A percentile compares a stretch with the other conserved stretches of the same genome.
Conservation (phyloP, 257 asterid species). For the Cruciata laevipes region DNA sequence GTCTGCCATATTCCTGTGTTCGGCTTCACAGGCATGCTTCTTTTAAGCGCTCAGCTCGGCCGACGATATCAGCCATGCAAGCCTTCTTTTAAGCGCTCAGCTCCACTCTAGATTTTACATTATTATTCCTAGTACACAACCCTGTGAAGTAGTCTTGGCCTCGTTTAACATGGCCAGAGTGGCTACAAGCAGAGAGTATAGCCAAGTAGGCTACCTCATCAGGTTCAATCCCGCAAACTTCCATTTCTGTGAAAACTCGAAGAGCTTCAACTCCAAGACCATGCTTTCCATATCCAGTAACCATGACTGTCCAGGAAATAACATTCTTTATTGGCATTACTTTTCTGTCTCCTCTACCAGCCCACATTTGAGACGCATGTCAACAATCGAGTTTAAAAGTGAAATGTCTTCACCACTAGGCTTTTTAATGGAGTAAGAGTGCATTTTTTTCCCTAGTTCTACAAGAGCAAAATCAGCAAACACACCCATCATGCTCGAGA, state of each 20-base stretch:
- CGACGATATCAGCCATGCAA: slow-evolving; percentile 57
- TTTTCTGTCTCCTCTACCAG: slow-evolving; percentile 41
- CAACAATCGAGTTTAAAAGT: slow-evolving; percentile 39
- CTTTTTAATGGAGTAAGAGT: slow-evolving; percentile 35
- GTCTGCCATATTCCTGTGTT: slow-evolving; percentile 59
- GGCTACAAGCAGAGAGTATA: slow-evolving; percentile 59
- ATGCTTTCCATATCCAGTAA: slow-evolving; percentile 47
- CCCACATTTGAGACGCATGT: slow-evolving; percentile 67
- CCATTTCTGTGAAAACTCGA: slow-evolving; percentile 44
- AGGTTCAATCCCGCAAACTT: slow-evolving; percentile 32
- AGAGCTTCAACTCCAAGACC: slow-evolving; percentile 54
- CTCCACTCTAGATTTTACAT: slow-evolving; percentile 43
- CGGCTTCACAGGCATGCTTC: slow-evolving; percentile 60
- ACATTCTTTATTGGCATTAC: slow-evolving; percentile 35
- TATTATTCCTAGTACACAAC: slow-evolving; percentile 27
- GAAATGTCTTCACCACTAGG: slow-evolving; percentile 38
- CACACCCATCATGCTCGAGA: slow-evolving; percentile 44
- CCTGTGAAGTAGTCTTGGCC: slow-evolving; percentile 39
- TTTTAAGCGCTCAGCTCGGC: slow-evolving; percentile 44
- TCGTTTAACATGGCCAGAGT: slow-evolving; percentile 53
- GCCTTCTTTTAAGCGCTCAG: too few relatives aligned
- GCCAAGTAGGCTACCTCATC: slow-evolving; percentile 55
- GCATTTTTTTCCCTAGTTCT: slow-evolving; percentile 58
- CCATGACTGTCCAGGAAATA: slow-evolving; percentile 52
- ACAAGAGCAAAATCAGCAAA: slow-evolving; percentile 46